Percentiles rank a stretch among this genome's conserved stretches.
phyloP scores from a whole-genome alignment of 805 yeast genomes.

The Soucietia sequanensis region DNA sequence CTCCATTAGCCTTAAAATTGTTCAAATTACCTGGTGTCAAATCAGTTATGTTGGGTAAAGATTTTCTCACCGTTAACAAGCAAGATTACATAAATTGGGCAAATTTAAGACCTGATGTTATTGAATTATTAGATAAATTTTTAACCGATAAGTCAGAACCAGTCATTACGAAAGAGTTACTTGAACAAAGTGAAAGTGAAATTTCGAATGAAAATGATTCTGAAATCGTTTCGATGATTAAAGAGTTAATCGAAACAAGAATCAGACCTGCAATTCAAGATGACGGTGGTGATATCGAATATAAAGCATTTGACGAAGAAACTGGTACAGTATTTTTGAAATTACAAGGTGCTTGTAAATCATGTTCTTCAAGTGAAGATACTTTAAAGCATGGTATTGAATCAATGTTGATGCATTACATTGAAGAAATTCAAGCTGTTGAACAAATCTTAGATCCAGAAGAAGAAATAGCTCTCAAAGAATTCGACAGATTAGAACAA shows the following conservation, averaged over 20 bases:
- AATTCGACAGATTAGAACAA: conserved; percentile 81
- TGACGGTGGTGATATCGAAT: conserved; percentile 97
- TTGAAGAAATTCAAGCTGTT: conserved; percentile 90
- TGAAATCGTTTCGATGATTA: conserved; percentile 85
- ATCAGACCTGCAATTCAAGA: conserved; percentile 98
- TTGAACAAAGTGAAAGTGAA: conserved; percentile 37
- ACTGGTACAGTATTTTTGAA: conserved; percentile 86
- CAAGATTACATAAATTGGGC: conserved; percentile 63
- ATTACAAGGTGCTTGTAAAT: conserved; percentile 93
- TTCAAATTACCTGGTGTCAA: conserved; percentile 65
- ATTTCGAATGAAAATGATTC: conserved; percentile 48
- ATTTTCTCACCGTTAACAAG: conserved; percentile 71
- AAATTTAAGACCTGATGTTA: conserved; percentile 51
- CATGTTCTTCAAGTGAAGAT: conserved; percentile 87
- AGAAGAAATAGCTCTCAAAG: conserved; percentile 76
- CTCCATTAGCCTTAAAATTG: conserved; percentile 62
- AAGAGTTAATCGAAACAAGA: conserved; percentile 89
- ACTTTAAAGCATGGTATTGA: conserved; percentile 95
- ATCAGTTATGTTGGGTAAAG: conserved; percentile 71
- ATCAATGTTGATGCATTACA: conserved; percentile 94
- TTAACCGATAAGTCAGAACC: conserved; percentile 39
- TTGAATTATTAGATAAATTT: conserved; percentile 57
- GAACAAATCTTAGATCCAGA: conserved; percentile 76
- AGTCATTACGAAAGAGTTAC: conserved; percentile 38
- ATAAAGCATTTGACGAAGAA: conserved; percentile 78